A percentile compares a stretch with the other conserved stretches of the same genome.
These are phyloP conservation scores for Cyclaneusma minus DNA, from an alignment of 2,329 filamentous ascomycete genomes.

Conservation along the genomic window DNA sequence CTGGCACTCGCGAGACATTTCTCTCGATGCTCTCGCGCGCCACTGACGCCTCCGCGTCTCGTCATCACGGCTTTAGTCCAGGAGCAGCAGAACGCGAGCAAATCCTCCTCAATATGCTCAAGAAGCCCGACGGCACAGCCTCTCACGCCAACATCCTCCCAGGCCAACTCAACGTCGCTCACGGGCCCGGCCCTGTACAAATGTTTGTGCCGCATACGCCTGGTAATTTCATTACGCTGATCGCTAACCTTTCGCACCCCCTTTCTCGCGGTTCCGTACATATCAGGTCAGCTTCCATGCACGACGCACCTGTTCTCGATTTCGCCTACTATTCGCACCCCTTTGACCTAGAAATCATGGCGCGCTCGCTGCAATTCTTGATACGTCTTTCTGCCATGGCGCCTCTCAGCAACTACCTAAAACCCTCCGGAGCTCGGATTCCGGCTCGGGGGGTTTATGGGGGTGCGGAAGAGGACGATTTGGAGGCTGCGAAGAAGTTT, in stretches of 20 bases:
- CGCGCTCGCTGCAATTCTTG: slow-evolving; percentile 19
- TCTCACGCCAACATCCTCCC: slow-evolving; percentile 22
- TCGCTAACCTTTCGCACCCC: slow-evolving; percentile 19
- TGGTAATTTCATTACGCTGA: no score
- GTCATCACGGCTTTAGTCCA: no score
- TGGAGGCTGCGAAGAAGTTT: slow-evolving; percentile 5
- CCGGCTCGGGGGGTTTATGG: no score
- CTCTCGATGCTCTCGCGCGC: no score
- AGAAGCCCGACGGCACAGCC: slow-evolving; percentile 15
- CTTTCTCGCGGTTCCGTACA: slow-evolving; percentile 24
- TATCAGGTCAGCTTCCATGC: slow-evolving; percentile 19
- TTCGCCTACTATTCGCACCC: slow-evolving; percentile 25
- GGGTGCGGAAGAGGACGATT: no score
- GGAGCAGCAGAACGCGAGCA: no score
- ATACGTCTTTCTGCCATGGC: slow-evolving; percentile 15
- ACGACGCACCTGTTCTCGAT: slow-evolving; percentile 21
- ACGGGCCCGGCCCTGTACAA: no score
- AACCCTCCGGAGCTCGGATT: slow-evolving; percentile 15
- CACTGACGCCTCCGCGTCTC: no score
- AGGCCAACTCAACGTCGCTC: slow-evolving; percentile 13
- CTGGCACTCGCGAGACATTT: no score
- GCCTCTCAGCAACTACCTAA: slow-evolving; percentile 18
- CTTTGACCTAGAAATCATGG: slow-evolving; percentile 22
- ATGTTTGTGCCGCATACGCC: no score
- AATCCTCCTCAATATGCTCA: slow-evolving; percentile 29